Conservation (phyloP, 2,329 filamentous ascomycete genomes). For the Sporothrix variecibatus region DNA sequence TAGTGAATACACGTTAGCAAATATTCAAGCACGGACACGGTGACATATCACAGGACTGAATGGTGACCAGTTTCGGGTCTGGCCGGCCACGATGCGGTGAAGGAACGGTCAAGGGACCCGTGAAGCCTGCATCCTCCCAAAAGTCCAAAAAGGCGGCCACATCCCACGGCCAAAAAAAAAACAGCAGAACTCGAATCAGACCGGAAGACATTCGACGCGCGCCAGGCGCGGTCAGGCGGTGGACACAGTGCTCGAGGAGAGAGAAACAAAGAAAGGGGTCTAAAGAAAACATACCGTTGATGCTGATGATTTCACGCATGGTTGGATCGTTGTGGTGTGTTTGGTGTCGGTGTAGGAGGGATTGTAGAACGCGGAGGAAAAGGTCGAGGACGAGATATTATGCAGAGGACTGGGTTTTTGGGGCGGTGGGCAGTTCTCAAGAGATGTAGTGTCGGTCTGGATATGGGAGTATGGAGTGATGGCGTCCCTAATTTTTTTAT, state of each 20-base stretch:
- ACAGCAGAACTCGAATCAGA: neutral
- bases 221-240: neutral
- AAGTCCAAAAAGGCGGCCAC: conserved; percentile 8
- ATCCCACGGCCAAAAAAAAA: conserved; percentile 3
- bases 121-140: neutral
- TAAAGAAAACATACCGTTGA: conserved; percentile 74
- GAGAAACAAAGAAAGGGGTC: conserved; percentile 34
- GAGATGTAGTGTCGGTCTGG: conserved; percentile 24
- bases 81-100: conserved; percentile 28
- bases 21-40: neutral
- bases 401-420: conserved; percentile 23
- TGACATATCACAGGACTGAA: neutral
- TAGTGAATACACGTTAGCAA: conserved; percentile 53
- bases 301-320: conserved; percentile 99
- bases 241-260: conserved; percentile 23
- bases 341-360: conserved; percentile 30
- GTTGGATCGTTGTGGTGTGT: conserved; percentile 49
- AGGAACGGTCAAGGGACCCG: conserved; percentile 32
- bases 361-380: conserved; percentile 4
- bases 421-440: conserved; percentile 22
- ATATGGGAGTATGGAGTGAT: neutral
- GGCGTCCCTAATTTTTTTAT: conserved; percentile 23
- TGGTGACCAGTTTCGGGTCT: neutral
- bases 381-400: conserved; percentile 17
- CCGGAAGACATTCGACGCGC: neutral